phyloP scores from a whole-genome alignment of 352 stramenopile genomes.

The Globisporangium perplexum region DNA sequence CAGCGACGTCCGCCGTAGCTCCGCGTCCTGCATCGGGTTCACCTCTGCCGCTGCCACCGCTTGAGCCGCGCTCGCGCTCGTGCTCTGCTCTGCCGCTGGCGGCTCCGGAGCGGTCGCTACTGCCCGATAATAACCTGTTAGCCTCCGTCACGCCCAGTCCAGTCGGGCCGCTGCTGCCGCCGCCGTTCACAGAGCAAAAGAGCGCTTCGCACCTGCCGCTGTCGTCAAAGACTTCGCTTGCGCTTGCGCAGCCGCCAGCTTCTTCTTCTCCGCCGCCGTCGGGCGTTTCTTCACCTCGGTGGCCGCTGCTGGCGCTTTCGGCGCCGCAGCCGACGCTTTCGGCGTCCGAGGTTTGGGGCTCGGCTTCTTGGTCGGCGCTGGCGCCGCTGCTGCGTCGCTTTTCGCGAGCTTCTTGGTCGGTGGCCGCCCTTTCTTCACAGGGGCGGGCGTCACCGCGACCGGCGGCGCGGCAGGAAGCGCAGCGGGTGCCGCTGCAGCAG shows the following conservation, averaged over 20 bases:
- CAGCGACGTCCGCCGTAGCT: conserved; percentile 37
- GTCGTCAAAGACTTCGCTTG: too few relatives aligned
- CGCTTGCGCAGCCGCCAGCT: not conserved
- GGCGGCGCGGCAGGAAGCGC: too few relatives aligned
- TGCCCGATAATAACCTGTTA: too few relatives aligned
- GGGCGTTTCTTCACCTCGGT: conserved; percentile 9
- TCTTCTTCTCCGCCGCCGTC: conserved; percentile 14
- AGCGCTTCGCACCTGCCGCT: not conserved
- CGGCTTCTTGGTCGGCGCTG: conserved; percentile 30
- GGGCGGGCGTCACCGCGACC: too few relatives aligned
- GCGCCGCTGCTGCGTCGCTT: conserved; percentile 2
- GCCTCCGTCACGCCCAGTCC: too few relatives aligned
- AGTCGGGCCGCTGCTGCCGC: too few relatives aligned
- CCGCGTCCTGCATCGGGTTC: conserved; percentile 21
- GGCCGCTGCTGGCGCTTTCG: conserved; percentile 10
- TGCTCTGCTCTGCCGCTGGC: not conserved
- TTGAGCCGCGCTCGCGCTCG: not conserved
- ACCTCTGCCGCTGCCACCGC: conserved; percentile 8
- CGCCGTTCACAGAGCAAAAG: too few relatives aligned
- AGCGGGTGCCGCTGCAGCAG: too few relatives aligned
- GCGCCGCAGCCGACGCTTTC: conserved; percentile 18
- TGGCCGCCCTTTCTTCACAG: too few relatives aligned
- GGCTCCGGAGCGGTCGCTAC: too few relatives aligned
- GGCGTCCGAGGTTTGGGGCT: conserved; percentile 21
- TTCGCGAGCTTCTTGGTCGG: conserved; percentile 22